Evolutionary conservation across 202 grass and related monocot genomes (phyloP), one percentile per base, ranked within the genome.

Genomic region (Bolboschoenoplectus hybrid): DNA sequence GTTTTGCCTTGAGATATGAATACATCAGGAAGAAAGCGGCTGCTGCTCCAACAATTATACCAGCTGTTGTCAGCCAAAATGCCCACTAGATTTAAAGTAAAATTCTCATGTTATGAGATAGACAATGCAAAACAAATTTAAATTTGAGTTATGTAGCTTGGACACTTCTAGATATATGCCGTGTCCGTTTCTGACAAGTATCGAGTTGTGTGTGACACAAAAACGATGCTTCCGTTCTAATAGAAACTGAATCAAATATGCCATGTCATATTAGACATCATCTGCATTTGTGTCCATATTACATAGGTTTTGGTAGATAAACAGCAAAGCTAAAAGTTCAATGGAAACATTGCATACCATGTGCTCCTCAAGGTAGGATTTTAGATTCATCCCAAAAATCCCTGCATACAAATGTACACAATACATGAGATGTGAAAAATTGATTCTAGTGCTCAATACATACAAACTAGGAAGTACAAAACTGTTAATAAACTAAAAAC

Each of bases 321-420:
- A 52, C 67, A 63, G 55, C 17, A 81, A 71, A 86, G 65, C 70
- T 26, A 66, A 75, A 82, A 91, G 32, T 65, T 78, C 7, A 64
- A 52, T 20, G 35, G 68, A 46, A 17, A 82, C 6, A 82, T 76
- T 52, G 17, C 89, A 84, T 98, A 98, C 97, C 97, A 72, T 34
- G 47, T 96, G 88, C 6, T 67, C 86, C 89, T 98, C 97, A 0
- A 98, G 97, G 75, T 91, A 98, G 9, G 97, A 98, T 84, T 80
- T 85, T 51, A 98, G 91, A 56, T 98, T 98, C 97, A 98, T 96
- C 83, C 97, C 97, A 80, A 98, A 98, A 89, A 98, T 98, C 84
- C 97, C 97, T 96, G 74, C 79, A 90, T 39, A 90, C 32, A 44
- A 6, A 17, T 43, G 44, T 11, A 38, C 17, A 40, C 43, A 3